These are phyloP conservation scores for Immersiella caudata DNA, from an alignment of 495 filamentous ascomycete genomes.

Conservation along the genomic window DNA sequence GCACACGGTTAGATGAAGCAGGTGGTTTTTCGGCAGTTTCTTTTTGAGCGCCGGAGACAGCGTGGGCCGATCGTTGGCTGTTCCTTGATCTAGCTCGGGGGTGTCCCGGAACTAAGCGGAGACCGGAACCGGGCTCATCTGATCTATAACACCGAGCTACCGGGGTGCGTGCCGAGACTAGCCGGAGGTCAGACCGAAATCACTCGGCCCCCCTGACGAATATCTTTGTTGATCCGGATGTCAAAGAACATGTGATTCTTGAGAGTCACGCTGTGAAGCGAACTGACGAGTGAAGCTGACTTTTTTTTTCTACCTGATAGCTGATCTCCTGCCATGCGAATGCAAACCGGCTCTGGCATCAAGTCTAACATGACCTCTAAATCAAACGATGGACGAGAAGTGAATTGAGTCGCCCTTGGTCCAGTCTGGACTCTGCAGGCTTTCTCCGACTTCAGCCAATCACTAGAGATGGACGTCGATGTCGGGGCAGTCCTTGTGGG, in stretches of 20 bases:
- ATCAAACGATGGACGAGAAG: slow-evolving; percentile 12
- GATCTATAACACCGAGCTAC: slow-evolving; percentile 11
- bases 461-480: slow-evolving; percentile 10
- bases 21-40: too few relatives aligned
- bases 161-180: slow-evolving; percentile 5
- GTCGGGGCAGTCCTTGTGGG: slow-evolving; percentile 11
- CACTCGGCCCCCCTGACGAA: slow-evolving; percentile 5
- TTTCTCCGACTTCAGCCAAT: slow-evolving; percentile 10
- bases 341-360: slow-evolving; percentile 8
- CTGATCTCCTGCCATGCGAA: slow-evolving; percentile 13
- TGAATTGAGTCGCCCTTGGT: slow-evolving; percentile 11
- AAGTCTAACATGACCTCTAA: slow-evolving; percentile 12
- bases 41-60: too few relatives aligned
- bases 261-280: slow-evolving; percentile 7
- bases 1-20: too few relatives aligned
- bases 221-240: slow-evolving; percentile 10
- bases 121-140: slow-evolving; percentile 7
- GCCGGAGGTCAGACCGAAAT: slow-evolving; percentile 5
- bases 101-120: too few relatives aligned
- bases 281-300: slow-evolving; percentile 11
- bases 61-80: too few relatives aligned
- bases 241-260: slow-evolving; percentile 11
- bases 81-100: too few relatives aligned
- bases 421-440: slow-evolving; percentile 5
- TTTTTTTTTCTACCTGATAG: slow-evolving; percentile 13